Evolutionary conservation across 1,284 basidiomycete genomes (phyloP).

Genomic region (Ustilago loliicola): DNA sequence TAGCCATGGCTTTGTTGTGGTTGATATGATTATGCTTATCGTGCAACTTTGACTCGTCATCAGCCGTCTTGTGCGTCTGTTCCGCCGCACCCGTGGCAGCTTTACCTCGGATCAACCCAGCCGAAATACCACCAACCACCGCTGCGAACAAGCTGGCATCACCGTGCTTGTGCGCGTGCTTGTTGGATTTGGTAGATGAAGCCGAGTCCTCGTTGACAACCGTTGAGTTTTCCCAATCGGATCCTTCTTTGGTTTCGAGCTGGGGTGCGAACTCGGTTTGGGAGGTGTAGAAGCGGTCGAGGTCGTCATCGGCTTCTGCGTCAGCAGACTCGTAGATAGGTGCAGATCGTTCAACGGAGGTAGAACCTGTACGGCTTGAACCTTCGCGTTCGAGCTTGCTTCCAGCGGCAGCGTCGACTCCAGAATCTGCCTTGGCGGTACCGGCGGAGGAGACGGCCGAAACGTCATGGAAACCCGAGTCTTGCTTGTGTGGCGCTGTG

Average conservation of each 20-base stretch:
- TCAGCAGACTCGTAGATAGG: conserved; percentile 21
- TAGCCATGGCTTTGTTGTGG: conserved; percentile 19
- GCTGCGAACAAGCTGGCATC: conserved; percentile 41
- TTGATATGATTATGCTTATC: conserved; percentile 35
- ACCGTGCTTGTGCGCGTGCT: conserved; percentile 28
- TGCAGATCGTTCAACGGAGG: conserved; percentile 10
- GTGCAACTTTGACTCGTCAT: conserved; percentile 22
- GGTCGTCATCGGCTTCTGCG: conserved; percentile 21
- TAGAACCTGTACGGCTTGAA: conserved; percentile 17
- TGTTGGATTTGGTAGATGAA: conserved; percentile 5
- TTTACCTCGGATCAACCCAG: conserved; percentile 28
- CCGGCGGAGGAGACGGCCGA: conserved; percentile 6
- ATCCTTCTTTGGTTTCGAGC: conserved; percentile 17
- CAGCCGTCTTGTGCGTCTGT: conserved; percentile 18
- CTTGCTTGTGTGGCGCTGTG: conserved; percentile 36
- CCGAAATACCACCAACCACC: conserved; percentile 37
- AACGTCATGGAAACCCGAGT: conserved; percentile 37
- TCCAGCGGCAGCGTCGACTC: conserved; percentile 4
- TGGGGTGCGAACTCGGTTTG: conserved; percentile 35
- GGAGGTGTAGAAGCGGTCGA: conserved; percentile 55
- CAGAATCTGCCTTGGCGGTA: neutral
- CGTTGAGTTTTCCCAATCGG: conserved; percentile 32
- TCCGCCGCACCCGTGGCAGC: conserved; percentile 18
- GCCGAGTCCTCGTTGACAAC: conserved; percentile 19
- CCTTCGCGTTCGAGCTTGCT: neutral